Percentiles rank a stretch among this genome's conserved stretches.
These are phyloP conservation scores for Sugiyamaella chiloensis DNA, from an alignment of 805 yeast genomes.

Conservation along the genomic window DNA sequence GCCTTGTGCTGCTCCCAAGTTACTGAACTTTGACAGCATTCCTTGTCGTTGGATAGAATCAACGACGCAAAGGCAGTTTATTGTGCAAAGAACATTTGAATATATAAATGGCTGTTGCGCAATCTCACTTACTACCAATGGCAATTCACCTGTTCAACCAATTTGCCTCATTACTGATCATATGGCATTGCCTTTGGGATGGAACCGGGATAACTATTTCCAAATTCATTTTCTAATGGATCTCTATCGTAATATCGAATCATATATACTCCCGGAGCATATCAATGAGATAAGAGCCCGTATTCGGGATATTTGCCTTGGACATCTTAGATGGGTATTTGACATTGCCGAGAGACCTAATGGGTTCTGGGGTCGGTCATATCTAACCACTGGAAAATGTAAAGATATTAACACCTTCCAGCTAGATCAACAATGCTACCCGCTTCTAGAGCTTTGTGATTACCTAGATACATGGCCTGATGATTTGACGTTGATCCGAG, in stretches of 20 bases:
- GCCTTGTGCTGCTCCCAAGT: no score
- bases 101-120: constrained; percentile 7
- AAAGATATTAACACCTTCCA: constrained; percentile 9
- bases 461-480: constrained; percentile 3
- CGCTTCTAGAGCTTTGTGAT: constrained; percentile 4
- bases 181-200: constrained; percentile 7
- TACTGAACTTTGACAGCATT: no score
- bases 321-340: constrained; percentile 6
- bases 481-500: neutral
- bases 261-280: neutral
- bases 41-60: constrained; percentile 1
- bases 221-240: constrained; percentile 6
- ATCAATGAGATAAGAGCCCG: neutral
- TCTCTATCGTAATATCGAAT: neutral
- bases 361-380: constrained; percentile 10
- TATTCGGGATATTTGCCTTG: constrained; percentile 1
- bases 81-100: constrained; percentile 6
- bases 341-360: constrained; percentile 1
- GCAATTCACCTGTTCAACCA: neutral
- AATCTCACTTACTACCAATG: neutral
- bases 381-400: constrained; percentile 2
- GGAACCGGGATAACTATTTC: constrained; percentile 7
- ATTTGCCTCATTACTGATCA: constrained; percentile 7
- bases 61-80: neutral
- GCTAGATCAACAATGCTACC: constrained; percentile 9